Evolutionary conservation across 2,329 filamentous ascomycete species (phyloP).

Genomic region (Phyllosticta citriasiana): DNA sequence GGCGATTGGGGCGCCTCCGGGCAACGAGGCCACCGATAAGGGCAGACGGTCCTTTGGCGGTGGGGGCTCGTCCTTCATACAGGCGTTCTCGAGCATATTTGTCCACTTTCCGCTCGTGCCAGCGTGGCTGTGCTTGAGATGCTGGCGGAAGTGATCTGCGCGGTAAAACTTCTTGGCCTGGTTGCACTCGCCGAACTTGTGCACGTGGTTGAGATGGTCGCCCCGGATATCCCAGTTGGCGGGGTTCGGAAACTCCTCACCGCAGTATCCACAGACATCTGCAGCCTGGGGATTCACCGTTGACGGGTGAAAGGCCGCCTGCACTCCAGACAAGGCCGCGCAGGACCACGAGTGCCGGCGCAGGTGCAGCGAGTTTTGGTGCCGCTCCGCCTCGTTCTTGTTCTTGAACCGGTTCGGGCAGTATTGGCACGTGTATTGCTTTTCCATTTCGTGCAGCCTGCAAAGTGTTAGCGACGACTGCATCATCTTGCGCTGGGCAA

Average conservation of each 20-base stretch:
- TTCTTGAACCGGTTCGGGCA: slow-evolving; percentile 97
- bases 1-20: slow-evolving; percentile 14
- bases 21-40: slow-evolving; percentile 23
- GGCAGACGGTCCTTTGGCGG: slow-evolving; percentile 37
- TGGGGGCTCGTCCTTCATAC: slow-evolving; percentile 76
- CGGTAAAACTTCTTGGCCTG: slow-evolving; percentile 97
- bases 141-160: slow-evolving; percentile 95
- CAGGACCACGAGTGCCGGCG: slow-evolving; percentile 95
- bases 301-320: slow-evolving; percentile 80
- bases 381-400: slow-evolving; percentile 94
- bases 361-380: slow-evolving; percentile 90
- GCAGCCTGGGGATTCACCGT: slow-evolving; percentile 49
- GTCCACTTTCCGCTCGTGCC: slow-evolving; percentile 98
- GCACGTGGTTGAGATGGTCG: slow-evolving; percentile 77
- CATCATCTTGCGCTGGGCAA: neutral
- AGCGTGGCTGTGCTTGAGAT: slow-evolving; percentile 94
- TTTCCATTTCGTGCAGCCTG: slow-evolving; percentile 84
- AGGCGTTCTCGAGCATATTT: slow-evolving; percentile 92
- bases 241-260: slow-evolving; percentile 80
- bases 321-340: slow-evolving; percentile 62
- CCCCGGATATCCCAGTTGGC: slow-evolving; percentile 82
- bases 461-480: neutral
- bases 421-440: slow-evolving; percentile 88
- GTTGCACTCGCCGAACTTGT: slow-evolving; percentile 98
- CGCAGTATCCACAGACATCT: slow-evolving; percentile 91